Evolutionary conservation across 768 basidiomycete genomes (phyloP), one percentile per base, ranked within the genome.

Genomic region (Candolleomyces aberdarensis): DNA sequence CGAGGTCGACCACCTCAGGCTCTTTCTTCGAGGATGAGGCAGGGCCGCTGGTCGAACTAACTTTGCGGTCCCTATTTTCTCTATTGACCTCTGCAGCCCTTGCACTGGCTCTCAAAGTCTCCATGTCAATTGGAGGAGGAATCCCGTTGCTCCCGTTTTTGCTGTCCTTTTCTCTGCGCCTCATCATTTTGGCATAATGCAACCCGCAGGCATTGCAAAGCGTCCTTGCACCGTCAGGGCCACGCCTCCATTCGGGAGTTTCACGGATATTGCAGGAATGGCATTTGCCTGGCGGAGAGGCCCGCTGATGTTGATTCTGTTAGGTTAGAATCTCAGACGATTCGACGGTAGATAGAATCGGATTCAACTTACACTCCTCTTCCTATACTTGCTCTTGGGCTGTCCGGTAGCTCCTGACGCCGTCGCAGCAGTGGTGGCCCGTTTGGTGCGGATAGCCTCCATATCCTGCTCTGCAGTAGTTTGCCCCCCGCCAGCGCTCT

Each of bases 181-280:
- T 85, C 76, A 91, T 85, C 32, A 92, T 80, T 68, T 92, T 92
- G 10, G 91, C 91, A 65, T 92, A 92, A 74, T 92, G 91, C 65
- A 93, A 74, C 36, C 91, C 91, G 74, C 91, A 93, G 47, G 91
- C 91, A 70, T 92, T 93, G 69, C 91, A 93, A 66, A 93, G 70
- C 8, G 91, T 93, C 68, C 91, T 76, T 26, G 91, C 91, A 4
- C 91, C 91, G 68, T 92, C 91, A 3, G 91, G 91, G 15, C 91
- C 91, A 26, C 91, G 83, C 57, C 91, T 75, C 91, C 91, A 93
- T 71, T 93, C 91, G n/a, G 91, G 91, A 4, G 91, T 93, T 70
- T 93, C 91, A 61, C 88, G 80, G 59, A 92, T 92, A 74, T 91
- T 90, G 71, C 91, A 93, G 36, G 91, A 92, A 73, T 92, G 89